Conservation (phyloP, 192 early-diverging fungal species). For the Entomortierella chlamydospora region DNA sequence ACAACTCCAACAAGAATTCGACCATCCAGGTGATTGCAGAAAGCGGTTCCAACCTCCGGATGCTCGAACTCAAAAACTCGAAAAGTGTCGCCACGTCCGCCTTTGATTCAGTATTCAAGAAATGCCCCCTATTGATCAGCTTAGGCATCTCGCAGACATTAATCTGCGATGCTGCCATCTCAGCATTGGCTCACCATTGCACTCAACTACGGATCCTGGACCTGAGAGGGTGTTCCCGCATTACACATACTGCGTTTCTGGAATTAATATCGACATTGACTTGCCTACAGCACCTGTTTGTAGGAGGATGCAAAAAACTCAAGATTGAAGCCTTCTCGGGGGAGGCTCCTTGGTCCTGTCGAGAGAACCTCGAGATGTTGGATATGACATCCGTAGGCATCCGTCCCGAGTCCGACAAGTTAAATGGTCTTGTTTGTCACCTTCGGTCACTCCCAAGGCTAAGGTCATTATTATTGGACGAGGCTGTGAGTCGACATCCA, state of each 20-base stretch:
- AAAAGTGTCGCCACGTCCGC: conserved; percentile 28
- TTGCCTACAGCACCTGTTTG: conserved; percentile 1
- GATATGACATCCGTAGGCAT: conserved; percentile 38
- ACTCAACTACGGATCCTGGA: conserved; percentile 11
- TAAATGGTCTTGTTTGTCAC: conserved; percentile 14
- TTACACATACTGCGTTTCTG: conserved; percentile 19
- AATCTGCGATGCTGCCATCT: conserved; percentile 24
- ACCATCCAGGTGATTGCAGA: conserved; percentile 34
- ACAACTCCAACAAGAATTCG: conserved; percentile 45
- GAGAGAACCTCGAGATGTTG: conserved; percentile 9
- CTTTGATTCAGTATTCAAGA: conserved; percentile 40
- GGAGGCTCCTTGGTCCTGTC: conserved; percentile 8
- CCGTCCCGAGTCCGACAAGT: not conserved
- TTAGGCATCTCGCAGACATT: conserved; percentile 36
- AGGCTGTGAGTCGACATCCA: conserved; percentile 5
- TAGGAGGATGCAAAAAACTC: conserved; percentile 20
- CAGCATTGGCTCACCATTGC: conserved; percentile 17
- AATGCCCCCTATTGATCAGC: conserved; percentile 7
- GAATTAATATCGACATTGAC: conserved; percentile 15
- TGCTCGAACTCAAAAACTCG: conserved; percentile 27
- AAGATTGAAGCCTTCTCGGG: conserved; percentile 21
- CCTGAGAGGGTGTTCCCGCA: conserved; percentile 26
- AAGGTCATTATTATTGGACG: conserved; percentile 16
- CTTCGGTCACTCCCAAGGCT: conserved; percentile 14
- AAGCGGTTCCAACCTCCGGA: conserved; percentile 10